These are phyloP conservation scores for Clonostachys rosea DNA, from an alignment of 2,329 filamentous ascomycete genomes.

Conservation along the genomic window DNA sequence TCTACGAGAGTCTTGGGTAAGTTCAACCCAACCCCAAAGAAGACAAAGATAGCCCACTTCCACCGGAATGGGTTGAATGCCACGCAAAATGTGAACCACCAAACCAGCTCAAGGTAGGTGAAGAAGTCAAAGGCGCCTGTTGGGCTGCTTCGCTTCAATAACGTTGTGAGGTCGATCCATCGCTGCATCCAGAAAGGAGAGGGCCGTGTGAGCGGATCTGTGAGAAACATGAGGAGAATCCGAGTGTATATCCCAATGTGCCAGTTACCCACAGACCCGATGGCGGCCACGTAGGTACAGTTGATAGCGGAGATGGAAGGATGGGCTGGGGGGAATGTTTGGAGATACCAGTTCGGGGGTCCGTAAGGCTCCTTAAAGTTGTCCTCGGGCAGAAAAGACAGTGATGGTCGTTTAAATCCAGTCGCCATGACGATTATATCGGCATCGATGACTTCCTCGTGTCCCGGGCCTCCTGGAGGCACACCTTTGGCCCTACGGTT, in stretches of 20 bases:
- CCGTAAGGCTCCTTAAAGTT: slow-evolving; percentile 69
- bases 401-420: slow-evolving; percentile 69
- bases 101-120: slow-evolving; percentile 78
- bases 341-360: slow-evolving; percentile 84
- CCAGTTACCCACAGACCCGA: slow-evolving; percentile 80
- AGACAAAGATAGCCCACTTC: slow-evolving; percentile 85
- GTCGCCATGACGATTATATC: slow-evolving; percentile 83
- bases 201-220: slow-evolving; percentile 72
- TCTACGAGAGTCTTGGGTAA: slow-evolving; percentile 64
- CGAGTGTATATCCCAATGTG: slow-evolving; percentile 88
- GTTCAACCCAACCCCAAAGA: slow-evolving; percentile 66
- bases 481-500: slow-evolving; percentile 70
- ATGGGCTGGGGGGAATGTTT: slow-evolving; percentile 75
- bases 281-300: slow-evolving; percentile 74
- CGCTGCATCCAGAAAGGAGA: slow-evolving; percentile 71
- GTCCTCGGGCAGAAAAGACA: slow-evolving; percentile 69
- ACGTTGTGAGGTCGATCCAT: slow-evolving; percentile 80
- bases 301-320: slow-evolving; percentile 76
- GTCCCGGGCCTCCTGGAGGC: slow-evolving; percentile 70
- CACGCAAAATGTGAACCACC: slow-evolving; percentile 81
- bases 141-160: slow-evolving; percentile 65
- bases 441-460: slow-evolving; percentile 59
- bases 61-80: slow-evolving; percentile 80
- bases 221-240: slow-evolving; percentile 80
- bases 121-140: slow-evolving; percentile 84